A percentile compares a stretch with the other conserved stretches of the same genome.
Conservation (phyloP, 495 filamentous ascomycete genomes). For the Astrocystis sublimbata region DNA sequence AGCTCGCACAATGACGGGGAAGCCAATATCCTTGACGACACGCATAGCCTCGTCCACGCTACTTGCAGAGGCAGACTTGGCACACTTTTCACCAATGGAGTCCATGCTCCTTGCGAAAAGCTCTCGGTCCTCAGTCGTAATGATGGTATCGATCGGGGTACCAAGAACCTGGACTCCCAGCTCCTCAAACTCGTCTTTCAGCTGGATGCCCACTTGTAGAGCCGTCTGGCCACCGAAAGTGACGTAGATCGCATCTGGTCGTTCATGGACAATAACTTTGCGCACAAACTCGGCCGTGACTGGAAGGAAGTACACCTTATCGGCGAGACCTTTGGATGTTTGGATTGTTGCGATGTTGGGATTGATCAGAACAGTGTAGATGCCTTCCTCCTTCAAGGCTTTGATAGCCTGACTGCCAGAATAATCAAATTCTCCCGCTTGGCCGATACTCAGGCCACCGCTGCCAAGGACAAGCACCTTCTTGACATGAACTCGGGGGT, state of each 20-base stretch:
- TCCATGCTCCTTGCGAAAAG: constrained; percentile 98
- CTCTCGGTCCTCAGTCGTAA: constrained; percentile 97
- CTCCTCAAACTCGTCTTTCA: constrained; percentile 90
- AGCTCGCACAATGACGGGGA: constrained; percentile 94
- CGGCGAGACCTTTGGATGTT: constrained; percentile 94
- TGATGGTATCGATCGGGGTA: constrained; percentile 96
- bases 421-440: constrained; percentile 97
- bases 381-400: constrained; percentile 92
- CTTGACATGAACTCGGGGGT: constrained; percentile 81
- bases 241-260: constrained; percentile 92
- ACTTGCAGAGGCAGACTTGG: constrained; percentile 90
- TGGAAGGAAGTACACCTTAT: constrained; percentile 97
- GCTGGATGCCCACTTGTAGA: constrained; percentile 88
- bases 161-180: constrained; percentile 92
- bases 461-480: constrained; percentile 93
- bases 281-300: constrained; percentile 97
- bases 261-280: constrained; percentile 90
- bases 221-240: constrained; percentile 97
- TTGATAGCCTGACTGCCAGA: constrained; percentile 96
- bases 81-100: constrained; percentile 95
- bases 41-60: constrained; percentile 80
- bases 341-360: constrained; percentile 99
- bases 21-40: constrained; percentile 86
- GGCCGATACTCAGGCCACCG: constrained; percentile 92
- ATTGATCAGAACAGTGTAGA: constrained; percentile 94